Conservation (phyloP, 139 green algal species). For the Spirogloea muscicola region DNA sequence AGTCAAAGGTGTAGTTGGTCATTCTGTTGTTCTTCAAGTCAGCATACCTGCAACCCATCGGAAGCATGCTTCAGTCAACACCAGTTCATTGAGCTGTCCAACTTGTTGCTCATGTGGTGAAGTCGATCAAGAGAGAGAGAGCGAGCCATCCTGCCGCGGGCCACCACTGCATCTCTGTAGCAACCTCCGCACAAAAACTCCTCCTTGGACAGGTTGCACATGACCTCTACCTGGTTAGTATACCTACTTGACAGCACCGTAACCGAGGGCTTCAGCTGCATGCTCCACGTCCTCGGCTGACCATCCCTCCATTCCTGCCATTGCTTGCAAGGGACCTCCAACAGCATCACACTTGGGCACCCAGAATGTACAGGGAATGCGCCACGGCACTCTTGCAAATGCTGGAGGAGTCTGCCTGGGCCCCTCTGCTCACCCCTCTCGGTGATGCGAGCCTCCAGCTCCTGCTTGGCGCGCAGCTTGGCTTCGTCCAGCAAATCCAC, state of each 20-base stretch:
- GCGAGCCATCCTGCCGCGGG: neutral
- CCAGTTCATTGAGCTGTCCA: too few species aligned
- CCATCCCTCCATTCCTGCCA: too few species aligned
- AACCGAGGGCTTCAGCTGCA: conserved; percentile 70
- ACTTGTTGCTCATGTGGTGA: too few species aligned
- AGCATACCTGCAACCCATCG: conserved; percentile 65
- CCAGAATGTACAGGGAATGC: neutral
- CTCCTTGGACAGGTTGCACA: too few species aligned
- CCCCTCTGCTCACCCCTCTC: conserved; percentile 20
- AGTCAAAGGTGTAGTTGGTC: conserved; percentile 95
- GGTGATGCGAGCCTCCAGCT: conserved; percentile 7
- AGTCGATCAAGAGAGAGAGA: conserved; percentile 19
- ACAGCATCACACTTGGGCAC: too few species aligned
- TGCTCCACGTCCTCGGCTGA: conserved; percentile 63
- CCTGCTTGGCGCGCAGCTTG: conserved; percentile 27
- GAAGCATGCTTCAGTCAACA: neutral
- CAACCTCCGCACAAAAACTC: too few species aligned
- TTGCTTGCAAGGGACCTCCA: too few species aligned
- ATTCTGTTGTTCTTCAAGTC: conserved; percentile 91
- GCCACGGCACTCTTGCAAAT: neutral
- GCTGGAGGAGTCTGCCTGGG: neutral
- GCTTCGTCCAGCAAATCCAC: conserved; percentile 96
- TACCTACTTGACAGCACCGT: conserved; percentile 82
- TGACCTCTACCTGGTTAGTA: too few species aligned
- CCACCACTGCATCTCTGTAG: neutral